Evolutionary conservation across 2,329 filamentous ascomycete genomes (phyloP).

Genomic region (Hyphodiscus sp.): DNA sequence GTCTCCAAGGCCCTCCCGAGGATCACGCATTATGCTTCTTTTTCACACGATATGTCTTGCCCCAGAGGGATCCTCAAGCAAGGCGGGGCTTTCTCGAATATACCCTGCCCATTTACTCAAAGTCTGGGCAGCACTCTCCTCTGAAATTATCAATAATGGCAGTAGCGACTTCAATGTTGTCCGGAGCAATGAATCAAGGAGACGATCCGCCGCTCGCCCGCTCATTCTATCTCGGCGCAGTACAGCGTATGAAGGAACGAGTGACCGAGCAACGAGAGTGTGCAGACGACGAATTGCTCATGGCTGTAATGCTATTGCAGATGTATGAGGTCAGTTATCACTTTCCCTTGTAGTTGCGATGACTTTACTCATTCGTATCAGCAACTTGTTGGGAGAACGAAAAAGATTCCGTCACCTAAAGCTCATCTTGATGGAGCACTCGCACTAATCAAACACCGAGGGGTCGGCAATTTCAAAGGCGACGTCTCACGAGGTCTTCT

Average conservation of each 20-base stretch:
- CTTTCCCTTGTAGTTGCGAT: background rate
- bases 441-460: slow-evolving; percentile 8
- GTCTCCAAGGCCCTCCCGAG: background rate
- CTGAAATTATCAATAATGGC: slow-evolving; percentile 6
- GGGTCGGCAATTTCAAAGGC: slow-evolving; percentile 1
- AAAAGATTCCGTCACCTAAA: background rate
- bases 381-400: background rate
- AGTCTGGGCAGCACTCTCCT: background rate
- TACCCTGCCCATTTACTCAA: background rate
- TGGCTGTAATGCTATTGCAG: slow-evolving; percentile 6
- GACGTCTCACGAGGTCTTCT: slow-evolving; percentile 1
- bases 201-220: slow-evolving; percentile 3
- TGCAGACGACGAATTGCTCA: slow-evolving; percentile 5
- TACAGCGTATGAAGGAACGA: slow-evolving; percentile 3
- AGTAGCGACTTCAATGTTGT: slow-evolving; percentile 4
- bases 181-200: slow-evolving; percentile 3
- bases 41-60: slow-evolving; percentile 5
- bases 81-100: slow-evolving; percentile 3
- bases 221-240: slow-evolving; percentile 1
- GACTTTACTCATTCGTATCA: background rate
- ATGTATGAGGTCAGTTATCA: slow-evolving; percentile 6
- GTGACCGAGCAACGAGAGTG: background rate
- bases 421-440: slow-evolving; percentile 8
- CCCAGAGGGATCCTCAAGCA: background rate
- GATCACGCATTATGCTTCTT: slow-evolving; percentile 5